Percentiles rank a stretch among this genome's conserved stretches.
Evolutionary conservation across 148 eudicot species (phyloP).

Genomic region (Chenopodium album): DNA sequence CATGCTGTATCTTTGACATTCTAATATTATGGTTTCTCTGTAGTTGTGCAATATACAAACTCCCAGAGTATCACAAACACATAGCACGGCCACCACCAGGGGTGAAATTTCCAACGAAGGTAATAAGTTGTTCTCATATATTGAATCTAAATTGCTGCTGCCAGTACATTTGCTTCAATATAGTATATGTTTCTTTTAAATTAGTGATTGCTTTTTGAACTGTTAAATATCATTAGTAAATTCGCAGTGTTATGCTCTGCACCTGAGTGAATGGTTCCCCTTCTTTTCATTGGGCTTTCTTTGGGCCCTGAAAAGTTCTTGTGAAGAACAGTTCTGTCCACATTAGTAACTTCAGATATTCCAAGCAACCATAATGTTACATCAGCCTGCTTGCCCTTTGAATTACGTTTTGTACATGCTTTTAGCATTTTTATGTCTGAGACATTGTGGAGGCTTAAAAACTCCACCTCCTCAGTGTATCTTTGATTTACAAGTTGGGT

Average conservation of each 20-base stretch:
- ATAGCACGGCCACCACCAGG: conserved; percentile 71
- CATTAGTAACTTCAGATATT: background rate
- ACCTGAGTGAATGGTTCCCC: background rate
- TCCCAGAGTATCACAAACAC: conserved; percentile 85
- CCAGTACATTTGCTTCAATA: background rate
- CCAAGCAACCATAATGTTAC: background rate
- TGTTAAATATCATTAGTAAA: background rate
- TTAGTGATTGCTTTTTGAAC: background rate
- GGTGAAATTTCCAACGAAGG: conserved; percentile 73
- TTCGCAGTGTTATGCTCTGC: background rate
- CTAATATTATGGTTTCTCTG: conserved; percentile 8
- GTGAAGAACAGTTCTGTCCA: background rate
- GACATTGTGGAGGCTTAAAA: background rate
- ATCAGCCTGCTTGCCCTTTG: background rate
- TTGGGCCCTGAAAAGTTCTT: background rate
- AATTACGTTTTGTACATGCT: background rate
- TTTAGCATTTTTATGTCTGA: background rate
- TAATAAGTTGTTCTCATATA: conserved; percentile 7
- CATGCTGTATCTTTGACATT: background rate
- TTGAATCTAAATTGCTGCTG: background rate
- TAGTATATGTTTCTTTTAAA: background rate
- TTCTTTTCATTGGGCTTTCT: background rate
- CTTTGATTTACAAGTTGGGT: background rate
- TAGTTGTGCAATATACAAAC: conserved; percentile 87
- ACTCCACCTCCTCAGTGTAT: background rate